Percentiles rank a stretch among this genome's conserved stretches.
phyloP scores from a whole-genome alignment of 352 stramenopile species.

The Pythium guiyangense region DNA sequence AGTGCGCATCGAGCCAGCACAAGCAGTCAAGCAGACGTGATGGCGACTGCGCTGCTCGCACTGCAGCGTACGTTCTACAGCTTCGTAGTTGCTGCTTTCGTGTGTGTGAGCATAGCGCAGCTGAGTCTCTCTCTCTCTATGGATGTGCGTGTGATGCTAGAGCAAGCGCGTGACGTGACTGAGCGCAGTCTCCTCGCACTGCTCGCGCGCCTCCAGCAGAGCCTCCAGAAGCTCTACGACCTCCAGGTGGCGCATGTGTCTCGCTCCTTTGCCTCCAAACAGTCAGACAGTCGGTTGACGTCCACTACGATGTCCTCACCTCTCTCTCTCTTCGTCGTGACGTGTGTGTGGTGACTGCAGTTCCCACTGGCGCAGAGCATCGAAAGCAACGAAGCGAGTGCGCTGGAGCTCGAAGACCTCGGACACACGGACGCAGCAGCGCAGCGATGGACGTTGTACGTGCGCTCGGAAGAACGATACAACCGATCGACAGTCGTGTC shows the following conservation, averaged over 20 bases:
- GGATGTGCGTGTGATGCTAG: neutral
- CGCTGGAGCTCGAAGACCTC: slow-evolving; percentile 6
- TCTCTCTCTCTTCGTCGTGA: neutral
- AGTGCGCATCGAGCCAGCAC: neutral
- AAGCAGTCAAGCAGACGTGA: neutral
- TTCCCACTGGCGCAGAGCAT: slow-evolving; percentile 10
- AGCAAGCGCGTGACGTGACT: slow-evolving; percentile 8
- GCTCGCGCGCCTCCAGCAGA: slow-evolving; percentile 12
- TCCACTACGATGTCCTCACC: too few relatives aligned
- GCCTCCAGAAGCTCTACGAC: slow-evolving; percentile 13
- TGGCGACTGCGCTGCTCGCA: slow-evolving; percentile 25
- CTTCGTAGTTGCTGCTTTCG: neutral
- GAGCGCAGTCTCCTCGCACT: slow-evolving; percentile 13
- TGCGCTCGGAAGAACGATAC: too few relatives aligned
- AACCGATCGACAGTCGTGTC: too few relatives aligned
- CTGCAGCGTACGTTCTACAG: slow-evolving; percentile 20
- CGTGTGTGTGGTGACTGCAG: neutral
- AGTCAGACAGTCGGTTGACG: too few relatives aligned
- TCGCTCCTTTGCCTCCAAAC: too few relatives aligned
- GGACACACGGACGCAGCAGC: slow-evolving; percentile 11
- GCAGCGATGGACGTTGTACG: neutral
- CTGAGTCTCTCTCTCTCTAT: neutral
- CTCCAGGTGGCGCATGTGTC: slow-evolving; percentile 12
- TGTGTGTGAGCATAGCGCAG: neutral
- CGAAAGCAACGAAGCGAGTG: slow-evolving; percentile 1